phyloP scores from a whole-genome alignment of 306 rosid species.

The Glycine latifolia region DNA sequence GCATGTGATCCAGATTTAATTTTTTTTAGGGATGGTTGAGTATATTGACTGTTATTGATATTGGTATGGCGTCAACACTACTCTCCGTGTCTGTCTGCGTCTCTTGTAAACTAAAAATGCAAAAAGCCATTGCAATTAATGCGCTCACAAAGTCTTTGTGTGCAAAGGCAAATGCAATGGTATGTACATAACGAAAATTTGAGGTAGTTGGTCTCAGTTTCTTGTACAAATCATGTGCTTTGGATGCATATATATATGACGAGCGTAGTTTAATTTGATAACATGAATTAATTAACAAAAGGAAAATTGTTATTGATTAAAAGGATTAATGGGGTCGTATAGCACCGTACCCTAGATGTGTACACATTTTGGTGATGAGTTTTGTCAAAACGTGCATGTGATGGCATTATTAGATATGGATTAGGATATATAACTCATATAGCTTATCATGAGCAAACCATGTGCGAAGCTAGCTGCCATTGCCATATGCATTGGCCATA shows the following conservation, averaged over 20 bases:
- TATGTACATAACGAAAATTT: neutral
- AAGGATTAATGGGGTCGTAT: slow-evolving; percentile 35
- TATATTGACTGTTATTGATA: slow-evolving; percentile 2
- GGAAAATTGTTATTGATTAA: too few species aligned
- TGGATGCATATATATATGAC: neutral
- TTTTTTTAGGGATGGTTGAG: neutral
- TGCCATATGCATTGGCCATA: neutral
- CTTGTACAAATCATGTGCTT: slow-evolving; percentile 11
- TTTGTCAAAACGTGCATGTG: slow-evolving; percentile 51
- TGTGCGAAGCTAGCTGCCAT: slow-evolving; percentile 43
- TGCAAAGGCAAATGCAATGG: slow-evolving; percentile 23
- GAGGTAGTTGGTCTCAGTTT: slow-evolving; percentile 1
- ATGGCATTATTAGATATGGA: slow-evolving; percentile 40
- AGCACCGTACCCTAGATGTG: slow-evolving; percentile 42
- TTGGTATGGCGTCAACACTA: slow-evolving; percentile 1
- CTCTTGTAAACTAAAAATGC: neutral
- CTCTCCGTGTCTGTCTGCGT: neutral
- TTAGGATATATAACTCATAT: slow-evolving; percentile 27
- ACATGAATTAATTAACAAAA: slow-evolving; percentile 22
- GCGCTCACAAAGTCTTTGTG: slow-evolving; percentile 10
- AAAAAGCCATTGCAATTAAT: slow-evolving; percentile 5
- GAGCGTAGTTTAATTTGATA: neutral
- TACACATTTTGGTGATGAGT: too few species aligned
- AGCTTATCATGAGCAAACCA: slow-evolving; percentile 49
- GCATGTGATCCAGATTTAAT: slow-evolving; percentile 21